Percentiles rank a stretch among this genome's conserved stretches.
These are phyloP conservation scores for Fusarium lyarnte DNA, from an alignment of 2,329 filamentous ascomycete genomes.

Conservation along the genomic window DNA sequence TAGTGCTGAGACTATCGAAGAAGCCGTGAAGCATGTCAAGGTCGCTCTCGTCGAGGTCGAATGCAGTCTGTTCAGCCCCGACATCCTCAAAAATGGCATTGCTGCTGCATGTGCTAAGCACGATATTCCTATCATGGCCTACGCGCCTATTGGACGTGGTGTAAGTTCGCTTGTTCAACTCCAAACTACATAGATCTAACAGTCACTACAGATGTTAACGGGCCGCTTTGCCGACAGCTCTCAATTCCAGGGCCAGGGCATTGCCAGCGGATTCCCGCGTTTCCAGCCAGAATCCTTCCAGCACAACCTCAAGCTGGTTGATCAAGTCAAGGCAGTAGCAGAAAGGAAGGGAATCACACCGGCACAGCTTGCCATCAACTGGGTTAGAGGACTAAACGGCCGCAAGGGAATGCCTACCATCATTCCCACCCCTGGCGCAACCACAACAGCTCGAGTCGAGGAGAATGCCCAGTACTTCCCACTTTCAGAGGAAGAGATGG, in stretches of 20 bases:
- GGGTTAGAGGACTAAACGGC: slow-evolving; percentile 63
- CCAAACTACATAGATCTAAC: slow-evolving; percentile 13
- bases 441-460: slow-evolving; percentile 62
- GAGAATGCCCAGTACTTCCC: slow-evolving; percentile 66
- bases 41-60: slow-evolving; percentile 64
- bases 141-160: slow-evolving; percentile 74
- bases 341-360: slow-evolving; percentile 67
- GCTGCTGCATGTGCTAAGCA: slow-evolving; percentile 67
- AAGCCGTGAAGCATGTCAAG: slow-evolving; percentile 55
- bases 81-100: slow-evolving; percentile 61
- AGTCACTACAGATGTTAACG: slow-evolving; percentile 41
- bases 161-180: slow-evolving; percentile 43
- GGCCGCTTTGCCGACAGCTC: slow-evolving; percentile 41
- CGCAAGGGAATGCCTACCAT: slow-evolving; percentile 64
- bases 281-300: slow-evolving; percentile 72
- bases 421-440: slow-evolving; percentile 74
- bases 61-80: slow-evolving; percentile 60
- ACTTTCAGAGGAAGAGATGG: slow-evolving; percentile 61
- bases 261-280: slow-evolving; percentile 56
- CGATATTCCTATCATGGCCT: slow-evolving; percentile 75
- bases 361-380: slow-evolving; percentile 73
- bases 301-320: slow-evolving; percentile 70
- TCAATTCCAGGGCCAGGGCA: slow-evolving; percentile 37
- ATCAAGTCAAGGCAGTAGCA: slow-evolving; percentile 66
- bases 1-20: slow-evolving; percentile 58